These are phyloP conservation scores for Pelargonium fulgidum DNA, from an alignment of 441 rosid genomes.

Conservation along the genomic window DNA sequence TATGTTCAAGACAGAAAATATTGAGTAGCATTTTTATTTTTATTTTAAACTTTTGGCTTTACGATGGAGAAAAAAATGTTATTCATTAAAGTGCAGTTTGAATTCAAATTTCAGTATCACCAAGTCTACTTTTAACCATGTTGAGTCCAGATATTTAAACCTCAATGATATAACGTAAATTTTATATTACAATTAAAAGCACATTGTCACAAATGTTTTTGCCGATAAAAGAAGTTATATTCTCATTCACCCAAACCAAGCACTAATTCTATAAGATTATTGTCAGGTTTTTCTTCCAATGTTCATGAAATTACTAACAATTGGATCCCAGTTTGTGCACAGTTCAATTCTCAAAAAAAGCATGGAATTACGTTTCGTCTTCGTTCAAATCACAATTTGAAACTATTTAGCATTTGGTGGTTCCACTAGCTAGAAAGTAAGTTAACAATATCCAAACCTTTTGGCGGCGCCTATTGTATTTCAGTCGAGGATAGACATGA, in stretches of 20 bases:
- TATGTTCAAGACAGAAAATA: no score
- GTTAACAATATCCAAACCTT: conserved; percentile 31
- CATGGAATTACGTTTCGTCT: no score
- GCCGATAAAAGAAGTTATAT: no score
- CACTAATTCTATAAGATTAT: neutral
- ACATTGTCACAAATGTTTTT: neutral
- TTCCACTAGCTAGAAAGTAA: neutral
- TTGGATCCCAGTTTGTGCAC: no score
- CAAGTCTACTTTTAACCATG: neutral
- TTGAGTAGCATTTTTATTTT: no score
- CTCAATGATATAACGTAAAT: neutral
- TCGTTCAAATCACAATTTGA: no score
- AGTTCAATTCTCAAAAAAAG: no score
- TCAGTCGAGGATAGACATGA: conserved; percentile 47
- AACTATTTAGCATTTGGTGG: no score
- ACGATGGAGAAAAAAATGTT: neutral
- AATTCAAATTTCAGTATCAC: neutral
- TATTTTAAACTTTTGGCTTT: no score
- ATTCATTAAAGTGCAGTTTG: neutral
- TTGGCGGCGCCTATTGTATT: conserved; percentile 25
- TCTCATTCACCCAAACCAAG: neutral
- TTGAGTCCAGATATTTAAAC: neutral
- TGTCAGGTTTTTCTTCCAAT: no score
- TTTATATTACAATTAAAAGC: neutral
- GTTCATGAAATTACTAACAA: no score